Base-by-base conservation (phyloP, 179 eudicot genomes). In the Corrigiola litoralis region DNA sequence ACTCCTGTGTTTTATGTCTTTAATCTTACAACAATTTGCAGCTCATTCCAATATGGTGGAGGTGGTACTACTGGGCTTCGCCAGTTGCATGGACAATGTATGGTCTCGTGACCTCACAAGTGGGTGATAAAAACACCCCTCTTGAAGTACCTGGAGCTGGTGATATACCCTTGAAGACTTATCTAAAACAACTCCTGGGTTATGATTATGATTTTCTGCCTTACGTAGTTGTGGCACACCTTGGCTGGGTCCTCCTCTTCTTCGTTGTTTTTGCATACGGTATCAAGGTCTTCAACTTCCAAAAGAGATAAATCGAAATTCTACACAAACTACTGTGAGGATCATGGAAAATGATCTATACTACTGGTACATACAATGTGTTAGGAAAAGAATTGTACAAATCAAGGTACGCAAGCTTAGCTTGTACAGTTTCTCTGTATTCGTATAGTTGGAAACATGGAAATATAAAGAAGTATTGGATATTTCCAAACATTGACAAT, bases 1-100 rank as follows among this genome's bases (percentile, higher is more conserved):
- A n/a, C 12, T 4, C 40, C 32, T 32, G 8, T 33, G 18, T 11
- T 47, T 31, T 37, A 46, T 47, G 25, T n/a, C 29, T 48, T 46
- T 16, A 31, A 2, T 7, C 33, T 18, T 51, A 6, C 45, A 36
- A 17, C 9, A n/a, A 24, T 41, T 59, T 70, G 80, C 87, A 90
- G 96, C 83, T 70, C 74, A 89, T 92, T 52, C 98, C 96, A 3
- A 74, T 92, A 33, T 92, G 98, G 98, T 89, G 98, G 95, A 87
- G 98, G 44, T 92, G 98, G 98, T 85, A 88, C 70, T 92, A 83
- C 61, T 92, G 98, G 98, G 85, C 78, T 44, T 85, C 90, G 18
- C 98, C 96, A 0, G 73, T 89, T 3, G 78, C 95, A 0, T 90
- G 98, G 98, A 90, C 98, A 9, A 52, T 90, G 42, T 87, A 89